These are phyloP conservation scores for Dictyostelium discoideum DNA, from an alignment of 78 protist species.

Conservation along the genomic window DNA sequence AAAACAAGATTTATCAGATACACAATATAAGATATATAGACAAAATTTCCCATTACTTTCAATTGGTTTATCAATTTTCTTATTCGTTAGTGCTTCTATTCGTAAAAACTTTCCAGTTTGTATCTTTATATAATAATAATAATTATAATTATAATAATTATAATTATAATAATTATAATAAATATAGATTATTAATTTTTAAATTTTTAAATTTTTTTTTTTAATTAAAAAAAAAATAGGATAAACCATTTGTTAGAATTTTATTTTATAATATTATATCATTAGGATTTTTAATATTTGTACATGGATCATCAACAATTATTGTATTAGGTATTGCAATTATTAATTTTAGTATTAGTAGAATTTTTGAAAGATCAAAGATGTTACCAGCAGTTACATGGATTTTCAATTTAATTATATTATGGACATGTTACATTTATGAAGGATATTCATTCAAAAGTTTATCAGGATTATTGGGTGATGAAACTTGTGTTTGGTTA, in stretches of 20 bases:
- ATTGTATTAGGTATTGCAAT: conserved; percentile 60
- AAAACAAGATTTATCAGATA: conserved; percentile 79
- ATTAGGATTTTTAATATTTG: conserved; percentile 65
- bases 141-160: background rate
- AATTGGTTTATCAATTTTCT: conserved; percentile 65
- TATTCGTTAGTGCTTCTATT: conserved; percentile 32
- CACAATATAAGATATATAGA: conserved; percentile 69
- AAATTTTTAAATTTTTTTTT: too few relatives aligned
- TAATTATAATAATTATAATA: background rate
- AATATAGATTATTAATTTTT: background rate
- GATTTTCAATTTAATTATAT: conserved; percentile 39
- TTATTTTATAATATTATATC: conserved; percentile 67
- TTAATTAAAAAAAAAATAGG: background rate
- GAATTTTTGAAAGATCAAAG: conserved; percentile 62
- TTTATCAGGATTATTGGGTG: background rate
- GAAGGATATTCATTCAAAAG: conserved; percentile 15
- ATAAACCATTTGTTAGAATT: conserved; percentile 31
- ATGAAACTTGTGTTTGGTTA: background rate
- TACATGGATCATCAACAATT: conserved; percentile 56
- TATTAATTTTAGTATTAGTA: conserved; percentile 26
- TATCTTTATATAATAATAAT: background rate
- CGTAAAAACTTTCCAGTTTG: conserved; percentile 27
- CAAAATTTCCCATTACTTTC: conserved; percentile 73
- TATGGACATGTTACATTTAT: conserved; percentile 56
- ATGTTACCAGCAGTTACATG: conserved; percentile 25